phyloP scores from a whole-genome alignment of 1,139 yeast species.

The Hyphopichia khmerensis region DNA sequence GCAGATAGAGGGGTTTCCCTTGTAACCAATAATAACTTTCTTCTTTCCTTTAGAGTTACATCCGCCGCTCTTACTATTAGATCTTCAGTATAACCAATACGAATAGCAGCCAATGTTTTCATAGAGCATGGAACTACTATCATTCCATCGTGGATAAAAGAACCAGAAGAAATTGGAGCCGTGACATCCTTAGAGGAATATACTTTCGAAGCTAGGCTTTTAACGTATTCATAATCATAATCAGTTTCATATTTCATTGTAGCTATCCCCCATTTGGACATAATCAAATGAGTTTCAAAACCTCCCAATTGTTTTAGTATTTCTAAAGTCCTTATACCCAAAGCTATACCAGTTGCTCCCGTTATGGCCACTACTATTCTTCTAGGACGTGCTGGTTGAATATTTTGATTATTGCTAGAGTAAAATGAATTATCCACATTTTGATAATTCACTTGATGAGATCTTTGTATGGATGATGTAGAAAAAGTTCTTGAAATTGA shows the following conservation, averaged over 20 bases:
- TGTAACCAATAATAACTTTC: slow-evolving; percentile 13
- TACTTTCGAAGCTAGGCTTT: slow-evolving; percentile 9
- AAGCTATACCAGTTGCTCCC: slow-evolving; percentile 17
- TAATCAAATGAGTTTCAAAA: slow-evolving; percentile 15
- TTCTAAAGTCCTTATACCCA: slow-evolving; percentile 13
- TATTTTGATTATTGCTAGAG: not conserved
- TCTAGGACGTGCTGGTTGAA: slow-evolving; percentile 8
- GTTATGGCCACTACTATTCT: slow-evolving; percentile 18
- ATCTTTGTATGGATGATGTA: too few relatives aligned
- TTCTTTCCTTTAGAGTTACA: slow-evolving; percentile 17
- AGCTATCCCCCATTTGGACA: slow-evolving; percentile 19
- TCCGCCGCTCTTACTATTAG: slow-evolving; percentile 18
- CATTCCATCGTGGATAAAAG: slow-evolving; percentile 20
- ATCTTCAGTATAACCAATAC: slow-evolving; percentile 18
- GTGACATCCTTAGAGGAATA: slow-evolving; percentile 15
- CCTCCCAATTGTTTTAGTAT: slow-evolving; percentile 10
- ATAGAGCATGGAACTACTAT: slow-evolving; percentile 20
- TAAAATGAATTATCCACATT: slow-evolving; percentile 1
- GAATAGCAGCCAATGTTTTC: slow-evolving; percentile 18
- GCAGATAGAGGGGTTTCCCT: slow-evolving; percentile 19
- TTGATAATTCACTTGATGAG: slow-evolving; percentile 1
- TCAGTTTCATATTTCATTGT: slow-evolving; percentile 20
- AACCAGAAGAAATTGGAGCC: slow-evolving; percentile 19
- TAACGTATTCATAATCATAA: slow-evolving; percentile 11
- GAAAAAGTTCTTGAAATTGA: not conserved